Evolutionary conservation across 345 rosid species (phyloP).

Genomic region (Citrus inodora): DNA sequence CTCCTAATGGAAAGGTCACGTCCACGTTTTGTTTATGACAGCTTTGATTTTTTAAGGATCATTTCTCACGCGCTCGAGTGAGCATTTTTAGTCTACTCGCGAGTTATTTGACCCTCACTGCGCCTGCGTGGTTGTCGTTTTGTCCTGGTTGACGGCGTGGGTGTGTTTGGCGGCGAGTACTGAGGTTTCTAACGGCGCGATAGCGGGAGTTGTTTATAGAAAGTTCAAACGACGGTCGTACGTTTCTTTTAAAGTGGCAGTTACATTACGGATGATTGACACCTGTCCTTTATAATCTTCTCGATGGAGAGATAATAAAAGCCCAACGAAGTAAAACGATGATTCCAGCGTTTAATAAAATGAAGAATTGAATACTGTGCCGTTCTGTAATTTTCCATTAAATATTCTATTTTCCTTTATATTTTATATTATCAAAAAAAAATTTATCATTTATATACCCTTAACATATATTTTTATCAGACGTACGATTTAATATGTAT

Average conservation of each 20-base stretch:
- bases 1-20: slow-evolving; percentile 10
- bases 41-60: not conserved
- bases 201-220: not conserved
- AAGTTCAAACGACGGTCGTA: not conserved
- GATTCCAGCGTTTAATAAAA: not conserved
- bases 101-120: not conserved
- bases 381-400: not conserved
- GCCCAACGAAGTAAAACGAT: not conserved
- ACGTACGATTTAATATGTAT: too few relatives aligned
- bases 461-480: too few relatives aligned
- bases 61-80: not conserved
- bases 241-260: not conserved
- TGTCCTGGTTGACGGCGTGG: not conserved
- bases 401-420: too few relatives aligned
- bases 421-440: too few relatives aligned
- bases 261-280: slow-evolving; percentile 3
- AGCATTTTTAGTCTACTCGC: not conserved
- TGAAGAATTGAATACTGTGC: not conserved
- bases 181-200: not conserved
- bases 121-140: not conserved
- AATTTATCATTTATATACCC: rapidly evolving
- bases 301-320: not conserved
- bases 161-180: not conserved
- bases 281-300: not conserved
- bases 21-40: not conserved